phyloP scores from a whole-genome alignment of 2,329 filamentous ascomycete genomes.

The Trichoderma brevicompactum region DNA sequence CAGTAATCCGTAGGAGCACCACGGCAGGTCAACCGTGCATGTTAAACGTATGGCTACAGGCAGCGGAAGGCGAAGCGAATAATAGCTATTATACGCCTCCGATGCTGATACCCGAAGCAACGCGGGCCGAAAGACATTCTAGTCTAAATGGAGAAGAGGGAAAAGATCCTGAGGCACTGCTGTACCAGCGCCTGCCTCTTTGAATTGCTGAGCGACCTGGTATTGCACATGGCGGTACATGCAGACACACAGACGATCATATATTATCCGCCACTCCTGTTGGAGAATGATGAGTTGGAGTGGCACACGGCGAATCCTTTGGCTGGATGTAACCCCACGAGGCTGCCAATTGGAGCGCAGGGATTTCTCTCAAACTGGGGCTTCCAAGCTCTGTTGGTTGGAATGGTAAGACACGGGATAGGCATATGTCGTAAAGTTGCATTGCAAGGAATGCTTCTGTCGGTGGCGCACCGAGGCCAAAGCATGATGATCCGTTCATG shows the following conservation, averaged over 20 bases:
- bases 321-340: background rate
- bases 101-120: background rate
- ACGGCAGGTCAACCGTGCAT: background rate
- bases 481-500: background rate
- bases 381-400: background rate
- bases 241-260: background rate
- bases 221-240: background rate
- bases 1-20: background rate
- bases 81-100: background rate
- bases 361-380: background rate
- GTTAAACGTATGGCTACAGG: background rate
- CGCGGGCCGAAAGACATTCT: background rate
- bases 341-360: constrained; percentile 15
- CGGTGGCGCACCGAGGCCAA: background rate
- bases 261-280: background rate
- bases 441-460: background rate
- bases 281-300: background rate
- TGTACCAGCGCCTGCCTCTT: constrained; percentile 1
- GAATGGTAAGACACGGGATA: constrained; percentile 11
- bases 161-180: background rate
- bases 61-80: background rate
- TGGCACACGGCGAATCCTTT: constrained; percentile 14
- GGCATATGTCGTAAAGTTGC: constrained; percentile 1
- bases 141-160: constrained; percentile 3
- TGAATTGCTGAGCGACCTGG: background rate